These are phyloP conservation scores for Prunus campanulata DNA, from an alignment of 306 rosid species.

Conservation along the genomic window DNA sequence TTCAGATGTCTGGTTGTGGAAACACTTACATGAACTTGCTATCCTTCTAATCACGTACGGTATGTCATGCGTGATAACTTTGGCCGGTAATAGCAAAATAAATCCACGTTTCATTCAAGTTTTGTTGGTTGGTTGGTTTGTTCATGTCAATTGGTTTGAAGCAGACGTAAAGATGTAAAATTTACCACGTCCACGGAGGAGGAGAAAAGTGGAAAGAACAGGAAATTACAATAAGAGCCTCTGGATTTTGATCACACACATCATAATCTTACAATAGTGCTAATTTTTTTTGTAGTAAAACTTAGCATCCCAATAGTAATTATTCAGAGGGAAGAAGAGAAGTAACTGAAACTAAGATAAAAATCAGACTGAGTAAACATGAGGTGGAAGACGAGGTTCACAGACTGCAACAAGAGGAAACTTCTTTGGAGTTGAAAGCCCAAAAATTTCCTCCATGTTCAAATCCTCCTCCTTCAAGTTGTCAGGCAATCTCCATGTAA, in stretches of 20 bases:
- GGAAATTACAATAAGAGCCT: not conserved
- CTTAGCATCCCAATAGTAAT: not conserved
- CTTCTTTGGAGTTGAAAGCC: conserved; percentile 65
- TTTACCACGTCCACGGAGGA: not conserved
- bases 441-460: conserved; percentile 70
- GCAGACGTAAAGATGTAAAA: no score
- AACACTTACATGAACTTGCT: no score
- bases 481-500: conserved; percentile 57
- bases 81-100: no score
- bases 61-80: no score
- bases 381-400: conserved; percentile 62
- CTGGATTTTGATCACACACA: not conserved
- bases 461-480: conserved; percentile 45
- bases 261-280: not conserved
- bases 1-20: no score
- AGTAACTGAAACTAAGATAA: not conserved
- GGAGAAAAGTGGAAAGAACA: not conserved
- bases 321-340: not conserved
- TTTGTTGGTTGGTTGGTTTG: no score
- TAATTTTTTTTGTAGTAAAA: no score
- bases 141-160: no score
- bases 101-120: no score
- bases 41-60: no score
- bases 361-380: conserved; percentile 38
- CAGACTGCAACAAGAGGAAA: conserved; percentile 36